Conservation (phyloP, 148 eudicot genomes). For the Nepenthes gracilis region DNA sequence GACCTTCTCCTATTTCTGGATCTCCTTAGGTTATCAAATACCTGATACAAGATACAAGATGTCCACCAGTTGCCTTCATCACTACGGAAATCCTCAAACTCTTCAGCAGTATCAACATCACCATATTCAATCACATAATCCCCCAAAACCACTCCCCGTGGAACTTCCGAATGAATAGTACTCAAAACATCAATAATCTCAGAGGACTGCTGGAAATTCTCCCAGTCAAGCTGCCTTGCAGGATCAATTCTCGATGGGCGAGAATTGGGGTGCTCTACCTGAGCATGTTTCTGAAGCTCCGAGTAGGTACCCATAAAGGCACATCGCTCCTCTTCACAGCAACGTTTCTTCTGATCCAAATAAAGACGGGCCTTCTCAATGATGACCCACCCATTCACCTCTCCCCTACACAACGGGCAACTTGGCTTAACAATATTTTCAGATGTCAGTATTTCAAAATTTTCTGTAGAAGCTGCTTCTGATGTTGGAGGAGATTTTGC, state of each 20-base stretch:
- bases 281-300: conserved; percentile 83
- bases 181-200: conserved; percentile 93
- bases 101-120: conserved; percentile 73
- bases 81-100: conserved; percentile 79
- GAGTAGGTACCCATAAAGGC: conserved; percentile 50
- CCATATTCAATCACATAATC: conserved; percentile 98
- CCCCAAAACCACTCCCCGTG: conserved; percentile 91
- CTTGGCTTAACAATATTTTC: conserved; percentile 41
- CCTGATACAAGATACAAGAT: conserved; percentile 84
- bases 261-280: conserved; percentile 70
- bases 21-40: conserved; percentile 72
- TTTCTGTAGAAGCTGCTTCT: conserved; percentile 17
- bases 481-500: conserved; percentile 28
- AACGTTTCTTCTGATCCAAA: conserved; percentile 60
- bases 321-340: conserved; percentile 67
- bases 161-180: conserved; percentile 90
- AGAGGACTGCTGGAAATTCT: conserved; percentile 88
- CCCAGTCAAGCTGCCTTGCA: conserved; percentile 88
- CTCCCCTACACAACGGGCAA: conserved; percentile 93
- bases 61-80: conserved; percentile 97
- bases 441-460: conserved; percentile 12
- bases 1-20: conserved; percentile 77
- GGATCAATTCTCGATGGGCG: conserved; percentile 85
- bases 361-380: conserved; percentile 44
- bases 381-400: conserved; percentile 73